phyloP scores from a whole-genome alignment of 2,329 filamentous ascomycete genomes.

The Ciborinia camelliae region DNA sequence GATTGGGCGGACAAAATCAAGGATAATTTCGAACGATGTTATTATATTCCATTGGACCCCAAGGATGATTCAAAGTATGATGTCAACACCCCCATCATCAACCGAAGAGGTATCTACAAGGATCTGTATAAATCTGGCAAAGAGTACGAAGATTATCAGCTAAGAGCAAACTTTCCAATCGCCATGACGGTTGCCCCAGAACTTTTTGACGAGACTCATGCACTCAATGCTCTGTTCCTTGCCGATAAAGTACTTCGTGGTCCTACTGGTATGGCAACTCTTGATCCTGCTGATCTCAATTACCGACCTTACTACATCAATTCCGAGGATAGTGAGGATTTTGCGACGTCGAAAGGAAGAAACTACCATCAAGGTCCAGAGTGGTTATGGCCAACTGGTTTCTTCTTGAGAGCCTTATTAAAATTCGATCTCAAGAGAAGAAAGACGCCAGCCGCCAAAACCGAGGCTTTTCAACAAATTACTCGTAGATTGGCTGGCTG shows the following conservation, averaged over 20 bases:
- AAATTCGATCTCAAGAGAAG: conserved; percentile 82
- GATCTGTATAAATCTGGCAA: conserved; percentile 92
- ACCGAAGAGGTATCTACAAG: conserved; percentile 96
- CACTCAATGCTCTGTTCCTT: conserved; percentile 72
- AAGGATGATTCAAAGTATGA: conserved; percentile 74
- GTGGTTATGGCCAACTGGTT: conserved; percentile 97
- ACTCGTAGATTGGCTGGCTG: conserved; percentile 78
- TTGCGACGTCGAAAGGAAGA: conserved; percentile 85
- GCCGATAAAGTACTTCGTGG: conserved; percentile 79
- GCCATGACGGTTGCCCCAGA: conserved; percentile 92
- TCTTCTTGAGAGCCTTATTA: conserved; percentile 86
- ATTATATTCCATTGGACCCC: conserved; percentile 72
- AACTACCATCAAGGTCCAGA: conserved; percentile 99
- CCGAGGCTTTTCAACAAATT: conserved; percentile 92
- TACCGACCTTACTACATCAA: conserved; percentile 96
- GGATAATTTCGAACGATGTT: conserved; percentile 85
- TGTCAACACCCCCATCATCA: conserved; percentile 74
- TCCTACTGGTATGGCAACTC: conserved; percentile 90
- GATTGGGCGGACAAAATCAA: conserved; percentile 81
- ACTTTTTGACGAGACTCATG: conserved; percentile 76
- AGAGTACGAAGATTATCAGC: conserved; percentile 95
- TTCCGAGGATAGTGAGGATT: conserved; percentile 86
- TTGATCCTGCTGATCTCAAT: conserved; percentile 88
- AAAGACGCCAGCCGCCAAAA: conserved; percentile 61
- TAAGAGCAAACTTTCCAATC: conserved; percentile 90